These are phyloP conservation scores for Corymbia citriodora DNA, from an alignment of 441 rosid species.

Conservation along the genomic window DNA sequence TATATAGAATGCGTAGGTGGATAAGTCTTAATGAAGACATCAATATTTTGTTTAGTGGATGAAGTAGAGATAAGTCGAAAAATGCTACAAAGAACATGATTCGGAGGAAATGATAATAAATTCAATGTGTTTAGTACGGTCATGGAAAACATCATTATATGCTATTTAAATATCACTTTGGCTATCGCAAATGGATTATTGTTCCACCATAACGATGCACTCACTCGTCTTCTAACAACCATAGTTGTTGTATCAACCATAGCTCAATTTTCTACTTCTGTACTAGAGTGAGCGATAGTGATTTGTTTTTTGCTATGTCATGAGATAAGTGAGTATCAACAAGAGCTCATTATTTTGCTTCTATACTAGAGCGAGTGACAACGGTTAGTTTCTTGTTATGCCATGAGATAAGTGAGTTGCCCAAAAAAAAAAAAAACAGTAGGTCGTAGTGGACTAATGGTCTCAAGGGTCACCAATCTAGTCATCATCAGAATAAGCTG, in stretches of 20 bases:
- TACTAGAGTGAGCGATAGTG: background rate
- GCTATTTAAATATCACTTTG: background rate
- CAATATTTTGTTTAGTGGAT: background rate
- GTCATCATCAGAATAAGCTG: background rate
- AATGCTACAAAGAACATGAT: background rate
- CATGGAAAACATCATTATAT: background rate
- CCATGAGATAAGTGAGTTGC: background rate
- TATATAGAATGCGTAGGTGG: accelerated
- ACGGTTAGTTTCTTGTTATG: background rate
- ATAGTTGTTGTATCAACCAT: background rate
- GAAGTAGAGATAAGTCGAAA: background rate
- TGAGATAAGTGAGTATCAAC: background rate
- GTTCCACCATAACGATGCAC: background rate
- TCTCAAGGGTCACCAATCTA: background rate
- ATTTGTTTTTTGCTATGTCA: background rate
- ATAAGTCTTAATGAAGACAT: background rate
- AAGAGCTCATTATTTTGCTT: background rate
- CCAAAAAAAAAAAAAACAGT: background rate
- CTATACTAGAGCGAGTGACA: background rate
- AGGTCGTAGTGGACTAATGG: background rate
- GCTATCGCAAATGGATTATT: no score
- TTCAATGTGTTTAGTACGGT: background rate
- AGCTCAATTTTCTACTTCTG: no score
- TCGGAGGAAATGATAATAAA: background rate
- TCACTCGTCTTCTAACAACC: background rate